Conservation (phyloP, 257 asterid genomes). For the Coffea eugenioides region DNA sequence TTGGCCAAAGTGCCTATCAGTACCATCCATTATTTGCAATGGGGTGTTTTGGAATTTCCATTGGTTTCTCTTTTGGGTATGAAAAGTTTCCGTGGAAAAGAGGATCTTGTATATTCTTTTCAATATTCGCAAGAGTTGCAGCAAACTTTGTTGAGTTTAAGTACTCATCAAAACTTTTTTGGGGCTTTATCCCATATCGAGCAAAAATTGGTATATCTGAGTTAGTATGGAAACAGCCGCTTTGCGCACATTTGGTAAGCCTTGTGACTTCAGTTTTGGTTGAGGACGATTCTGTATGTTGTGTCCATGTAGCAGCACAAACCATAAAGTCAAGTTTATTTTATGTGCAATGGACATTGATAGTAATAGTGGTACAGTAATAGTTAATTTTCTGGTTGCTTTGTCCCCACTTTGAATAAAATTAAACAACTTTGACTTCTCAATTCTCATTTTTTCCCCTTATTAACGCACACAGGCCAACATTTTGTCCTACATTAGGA, state of each 20-base stretch:
- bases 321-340: not conserved
- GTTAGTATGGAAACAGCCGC: slow-evolving; percentile 13
- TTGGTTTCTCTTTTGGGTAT: slow-evolving; percentile 5
- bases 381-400: not conserved
- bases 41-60: slow-evolving; percentile 9
- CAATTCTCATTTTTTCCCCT: not conserved
- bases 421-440: not conserved
- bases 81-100: not conserved
- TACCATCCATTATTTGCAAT: not conserved
- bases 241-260: slow-evolving; percentile 33
- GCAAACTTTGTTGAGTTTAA: not conserved
- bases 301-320: slow-evolving; percentile 15
- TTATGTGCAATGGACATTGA: slow-evolving; percentile 2
- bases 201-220: slow-evolving; percentile 15
- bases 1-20: not conserved
- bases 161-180: not conserved
- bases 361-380: not conserved
- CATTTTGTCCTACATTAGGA: not conserved
- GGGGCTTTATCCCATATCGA: slow-evolving; percentile 20
- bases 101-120: slow-evolving; percentile 9
- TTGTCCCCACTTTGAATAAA: not conserved
- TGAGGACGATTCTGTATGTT: slow-evolving; percentile 38
- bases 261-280: slow-evolving; percentile 36
- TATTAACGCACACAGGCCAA: not conserved
- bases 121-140: not conserved